Percentiles rank a stretch among this genome's conserved stretches.
phyloP scores from a whole-genome alignment of 176 grass and related monocot genomes.

The Poa annua region DNA sequence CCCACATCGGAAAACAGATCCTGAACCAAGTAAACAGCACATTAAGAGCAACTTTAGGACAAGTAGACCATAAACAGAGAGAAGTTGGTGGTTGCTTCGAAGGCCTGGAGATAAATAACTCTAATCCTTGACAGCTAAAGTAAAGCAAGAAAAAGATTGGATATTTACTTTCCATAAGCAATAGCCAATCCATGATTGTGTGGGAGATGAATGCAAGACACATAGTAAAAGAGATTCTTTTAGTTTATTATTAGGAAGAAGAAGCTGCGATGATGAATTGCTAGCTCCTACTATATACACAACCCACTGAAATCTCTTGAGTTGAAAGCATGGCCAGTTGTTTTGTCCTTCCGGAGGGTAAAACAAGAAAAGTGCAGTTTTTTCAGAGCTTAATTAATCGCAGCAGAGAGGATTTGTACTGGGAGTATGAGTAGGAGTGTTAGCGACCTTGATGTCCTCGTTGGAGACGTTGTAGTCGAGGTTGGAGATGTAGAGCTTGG shows the following conservation, averaged over 20 bases:
- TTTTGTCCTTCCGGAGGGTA: not conserved
- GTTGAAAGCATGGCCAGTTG: not conserved
- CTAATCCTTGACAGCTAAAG: not conserved
- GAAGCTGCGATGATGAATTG: conserved; percentile 1
- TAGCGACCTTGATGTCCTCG: conserved; percentile 75
- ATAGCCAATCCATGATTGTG: not conserved
- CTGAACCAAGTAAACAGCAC: conserved; percentile 39
- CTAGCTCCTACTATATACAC: not conserved
- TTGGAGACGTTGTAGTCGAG: conserved; percentile 70
- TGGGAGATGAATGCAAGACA: not conserved
- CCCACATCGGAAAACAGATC: conserved; percentile 73
- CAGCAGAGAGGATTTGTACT: not conserved
- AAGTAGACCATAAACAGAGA: not conserved
- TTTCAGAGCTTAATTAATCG: not conserved
- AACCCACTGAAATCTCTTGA: not conserved
- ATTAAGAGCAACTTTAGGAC: conserved; percentile 25
- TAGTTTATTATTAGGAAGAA: not conserved
- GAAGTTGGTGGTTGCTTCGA: not conserved
- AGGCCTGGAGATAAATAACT: not conserved
- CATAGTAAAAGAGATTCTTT: not conserved
- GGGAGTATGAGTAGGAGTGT: not conserved
- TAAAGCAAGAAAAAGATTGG: not conserved
- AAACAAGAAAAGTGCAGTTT: not conserved
- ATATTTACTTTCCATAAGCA: not conserved
- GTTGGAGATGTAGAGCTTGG: conserved; percentile 81